A percentile compares a stretch with the other conserved stretches of the same genome.
phyloP scores from a whole-genome alignment of 306 rosid species.

The Hippophae tibetana region DNA sequence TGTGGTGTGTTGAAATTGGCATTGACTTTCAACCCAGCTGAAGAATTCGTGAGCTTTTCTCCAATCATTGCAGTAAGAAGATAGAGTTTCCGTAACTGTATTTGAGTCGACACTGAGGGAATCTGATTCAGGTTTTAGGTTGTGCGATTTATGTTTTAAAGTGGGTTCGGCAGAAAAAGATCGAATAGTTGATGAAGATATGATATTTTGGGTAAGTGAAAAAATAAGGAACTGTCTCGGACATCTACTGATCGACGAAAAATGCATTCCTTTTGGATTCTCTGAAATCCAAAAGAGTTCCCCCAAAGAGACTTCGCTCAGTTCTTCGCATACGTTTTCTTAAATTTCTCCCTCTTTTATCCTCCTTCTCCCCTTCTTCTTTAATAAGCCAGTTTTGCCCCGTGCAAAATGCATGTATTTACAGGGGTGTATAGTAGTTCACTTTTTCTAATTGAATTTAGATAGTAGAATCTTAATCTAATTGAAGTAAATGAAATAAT shows the following conservation, averaged over 20 bases:
- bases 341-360: too few relatives aligned
- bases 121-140: slow-evolving; percentile 2
- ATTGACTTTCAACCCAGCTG: slow-evolving; percentile 46
- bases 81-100: slow-evolving; percentile 44
- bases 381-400: too few relatives aligned
- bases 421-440: too few relatives aligned
- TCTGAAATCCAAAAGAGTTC: background rate
- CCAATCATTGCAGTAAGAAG: slow-evolving; percentile 74
- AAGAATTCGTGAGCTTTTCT: slow-evolving; percentile 71
- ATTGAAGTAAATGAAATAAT: too few relatives aligned
- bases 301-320: background rate
- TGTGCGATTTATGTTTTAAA: slow-evolving; percentile 5
- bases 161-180: slow-evolving; percentile 18
- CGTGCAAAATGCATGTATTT: too few relatives aligned
- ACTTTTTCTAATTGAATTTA: too few relatives aligned
- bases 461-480: too few relatives aligned
- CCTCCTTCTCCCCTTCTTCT: too few relatives aligned
- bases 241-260: slow-evolving; percentile 16
- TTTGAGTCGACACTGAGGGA: slow-evolving; percentile 19
- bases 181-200: slow-evolving; percentile 8
- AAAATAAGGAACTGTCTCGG: slow-evolving; percentile 10
- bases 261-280: slow-evolving; percentile 17
- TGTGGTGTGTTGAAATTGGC: slow-evolving; percentile 45
- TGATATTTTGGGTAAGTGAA: slow-evolving; percentile 10
- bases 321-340: too few relatives aligned